Evolutionary conservation across 108 stramenopile species (phyloP).

Genomic region (Stephanodiscus minutulus): DNA sequence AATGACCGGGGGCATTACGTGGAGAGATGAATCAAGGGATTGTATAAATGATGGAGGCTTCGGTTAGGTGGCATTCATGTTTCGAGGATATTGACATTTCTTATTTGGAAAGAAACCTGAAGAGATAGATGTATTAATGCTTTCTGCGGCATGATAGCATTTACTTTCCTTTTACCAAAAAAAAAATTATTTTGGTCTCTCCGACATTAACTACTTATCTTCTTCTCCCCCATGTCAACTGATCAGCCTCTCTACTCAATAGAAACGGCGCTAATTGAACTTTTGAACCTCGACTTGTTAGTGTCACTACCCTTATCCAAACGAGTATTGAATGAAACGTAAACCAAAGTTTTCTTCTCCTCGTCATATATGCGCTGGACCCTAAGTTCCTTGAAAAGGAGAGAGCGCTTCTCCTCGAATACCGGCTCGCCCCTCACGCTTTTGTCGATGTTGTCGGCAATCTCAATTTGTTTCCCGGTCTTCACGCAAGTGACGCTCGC

Average conservation of each 20-base stretch:
- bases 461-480: constrained; percentile 56
- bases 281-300: constrained; percentile 89
- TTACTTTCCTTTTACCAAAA: no score
- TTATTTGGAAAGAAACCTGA: no score
- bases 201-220: no score
- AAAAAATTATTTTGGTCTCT: no score
- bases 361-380: constrained; percentile 87
- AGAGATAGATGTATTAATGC: no score
- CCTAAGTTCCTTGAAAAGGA: constrained; percentile 85
- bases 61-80: no score
- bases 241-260: constrained; percentile 45
- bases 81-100: no score
- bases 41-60: no score
- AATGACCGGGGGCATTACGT: no score
- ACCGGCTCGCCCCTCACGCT: constrained; percentile 77
- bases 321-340: constrained; percentile 88
- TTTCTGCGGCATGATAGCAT: no score
- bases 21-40: no score
- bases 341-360: constrained; percentile 82
- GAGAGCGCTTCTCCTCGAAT: constrained; percentile 79
- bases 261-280: constrained; percentile 78
- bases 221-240: no score
- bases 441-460: constrained; percentile 79
- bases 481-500: constrained; percentile 84
- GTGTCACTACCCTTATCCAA: constrained; percentile 86